Evolutionary conservation across 345 rosid species (phyloP).

Genomic region (sweet orange (Citrus sinensis)): DVS_A1.0 CM039166.1:13108001-13108500

Average conservation of each 20-base stretch:
- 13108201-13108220: slow-evolving; percentile 75
- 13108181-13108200: slow-evolving; percentile 75
- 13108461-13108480: background rate
- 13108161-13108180: slow-evolving; percentile 95
- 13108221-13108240: slow-evolving; percentile 55
- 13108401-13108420: background rate
- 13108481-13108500: background rate
- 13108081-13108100: background rate
- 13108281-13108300: slow-evolving; percentile 99
- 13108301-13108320: slow-evolving; percentile 88
- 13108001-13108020: background rate
- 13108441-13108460: background rate
- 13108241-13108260: slow-evolving; percentile 65
- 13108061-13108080: background rate
- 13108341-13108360: slow-evolving; percentile 8
- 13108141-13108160: slow-evolving; percentile 54
- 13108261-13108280: slow-evolving; percentile 87
- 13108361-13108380: background rate
- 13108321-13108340: slow-evolving; percentile 60
- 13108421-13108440: background rate
- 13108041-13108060: background rate
- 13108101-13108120: background rate
- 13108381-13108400: background rate
- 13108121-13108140: background rate
- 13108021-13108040: background rate